Evolutionary conservation across 371 early-diverging fungal genomes (phyloP).

Genomic region (Mucor irregularis): DNA sequence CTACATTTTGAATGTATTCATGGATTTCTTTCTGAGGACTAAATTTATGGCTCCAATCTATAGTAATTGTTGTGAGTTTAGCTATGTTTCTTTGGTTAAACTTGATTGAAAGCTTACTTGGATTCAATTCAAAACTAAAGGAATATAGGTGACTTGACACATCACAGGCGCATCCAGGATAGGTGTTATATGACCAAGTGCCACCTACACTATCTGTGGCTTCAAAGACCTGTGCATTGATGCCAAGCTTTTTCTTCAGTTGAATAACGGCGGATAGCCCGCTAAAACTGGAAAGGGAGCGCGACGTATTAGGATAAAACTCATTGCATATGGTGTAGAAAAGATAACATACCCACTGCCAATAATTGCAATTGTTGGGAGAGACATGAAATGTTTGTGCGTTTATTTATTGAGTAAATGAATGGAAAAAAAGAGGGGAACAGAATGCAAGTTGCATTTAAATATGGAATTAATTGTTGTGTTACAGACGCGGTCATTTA

Average conservation of each 20-base stretch:
- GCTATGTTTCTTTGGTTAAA: background rate
- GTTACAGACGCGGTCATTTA: too few species aligned
- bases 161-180: slow-evolving; percentile 68
- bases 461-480: too few species aligned
- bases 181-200: slow-evolving; percentile 63
- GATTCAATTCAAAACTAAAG: slow-evolving; percentile 46
- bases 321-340: background rate
- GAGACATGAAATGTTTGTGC: background rate
- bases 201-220: slow-evolving; percentile 57
- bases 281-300: slow-evolving; percentile 49
- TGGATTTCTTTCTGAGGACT: slow-evolving; percentile 51
- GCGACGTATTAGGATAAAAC: too few species aligned
- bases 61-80: background rate
- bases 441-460: too few species aligned
- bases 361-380: slow-evolving; percentile 18
- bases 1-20: slow-evolving; percentile 49
- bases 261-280: slow-evolving; percentile 62
- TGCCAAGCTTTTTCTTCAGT: slow-evolving; percentile 49
- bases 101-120: slow-evolving; percentile 25
- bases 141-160: slow-evolving; percentile 60
- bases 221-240: slow-evolving; percentile 56
- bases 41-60: slow-evolving; percentile 53
- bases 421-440: background rate
- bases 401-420: background rate
- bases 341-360: slow-evolving; percentile 13